Evolutionary conservation across 139 green algal genomes (phyloP).

Genomic region (Nannochloris sp.): DNA sequence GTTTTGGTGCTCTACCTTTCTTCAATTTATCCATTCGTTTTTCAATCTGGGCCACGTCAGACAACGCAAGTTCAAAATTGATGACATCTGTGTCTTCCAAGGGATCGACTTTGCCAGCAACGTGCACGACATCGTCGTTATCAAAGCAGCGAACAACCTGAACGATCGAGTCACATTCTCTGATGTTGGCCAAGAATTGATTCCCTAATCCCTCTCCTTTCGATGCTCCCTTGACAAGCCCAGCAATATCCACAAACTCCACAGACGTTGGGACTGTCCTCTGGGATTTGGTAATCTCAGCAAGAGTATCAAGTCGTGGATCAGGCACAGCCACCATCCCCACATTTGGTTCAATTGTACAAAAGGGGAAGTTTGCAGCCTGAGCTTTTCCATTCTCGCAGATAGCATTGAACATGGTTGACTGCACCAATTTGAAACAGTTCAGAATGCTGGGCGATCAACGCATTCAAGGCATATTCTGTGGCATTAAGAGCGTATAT

Average conservation of each 20-base stretch:
- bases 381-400: constrained; percentile 84
- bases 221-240: constrained; percentile 83
- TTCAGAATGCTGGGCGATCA: no score
- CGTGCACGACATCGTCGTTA: constrained; percentile 89
- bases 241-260: constrained; percentile 98
- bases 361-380: constrained; percentile 98
- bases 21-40: constrained; percentile 73
- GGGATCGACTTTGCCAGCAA: constrained; percentile 65
- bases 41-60: constrained; percentile 83
- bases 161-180: constrained; percentile 87
- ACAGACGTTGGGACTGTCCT: constrained; percentile 74
- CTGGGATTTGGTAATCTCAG: constrained; percentile 52
- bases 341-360: constrained; percentile 93
- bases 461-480: no score
- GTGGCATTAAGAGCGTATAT: neutral
- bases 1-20: constrained; percentile 67
- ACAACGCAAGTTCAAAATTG: constrained; percentile 92
- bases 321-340: constrained; percentile 62
- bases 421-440: neutral
- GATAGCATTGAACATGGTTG: constrained; percentile 97
- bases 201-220: constrained; percentile 94
- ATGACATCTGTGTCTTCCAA: constrained; percentile 77
- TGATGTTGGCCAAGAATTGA: constrained; percentile 96
- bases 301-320: constrained; percentile 27
- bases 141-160: constrained; percentile 97